A percentile compares a stretch with the other conserved stretches of the same genome.
phyloP scores from a whole-genome alignment of 108 stramenopile genomes.

The Aureococcus anophagefferens region DNA sequence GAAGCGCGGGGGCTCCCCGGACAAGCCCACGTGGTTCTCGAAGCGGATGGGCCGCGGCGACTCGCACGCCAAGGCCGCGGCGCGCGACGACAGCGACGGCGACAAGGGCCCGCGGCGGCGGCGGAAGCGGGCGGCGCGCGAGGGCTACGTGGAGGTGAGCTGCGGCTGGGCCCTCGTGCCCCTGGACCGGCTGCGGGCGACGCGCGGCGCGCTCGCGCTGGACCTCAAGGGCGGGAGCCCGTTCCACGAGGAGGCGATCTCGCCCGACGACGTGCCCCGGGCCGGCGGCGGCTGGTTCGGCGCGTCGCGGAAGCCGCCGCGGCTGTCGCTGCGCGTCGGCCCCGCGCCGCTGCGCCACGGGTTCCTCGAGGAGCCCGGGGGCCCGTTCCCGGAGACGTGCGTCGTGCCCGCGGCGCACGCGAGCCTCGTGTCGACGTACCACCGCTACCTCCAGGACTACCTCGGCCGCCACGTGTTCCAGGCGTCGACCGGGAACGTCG shows the following conservation, averaged over 20 bases:
- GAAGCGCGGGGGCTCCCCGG: not conserved
- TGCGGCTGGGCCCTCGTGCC: not conserved
- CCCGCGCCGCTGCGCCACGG: not conserved
- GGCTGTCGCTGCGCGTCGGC: not conserved
- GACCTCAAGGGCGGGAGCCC: not conserved
- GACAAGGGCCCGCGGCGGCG: not conserved
- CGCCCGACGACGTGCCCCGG: not conserved
- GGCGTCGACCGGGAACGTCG: not conserved
- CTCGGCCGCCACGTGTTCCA: not conserved
- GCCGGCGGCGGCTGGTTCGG: not conserved
- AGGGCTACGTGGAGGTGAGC: not conserved
- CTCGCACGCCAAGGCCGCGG: too few species aligned
- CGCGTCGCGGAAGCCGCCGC: not conserved
- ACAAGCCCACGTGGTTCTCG: not conserved
- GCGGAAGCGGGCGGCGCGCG: too few species aligned
- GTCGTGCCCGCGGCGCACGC: not conserved
- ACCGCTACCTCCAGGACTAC: not conserved
- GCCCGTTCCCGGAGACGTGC: not conserved
- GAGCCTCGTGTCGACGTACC: not conserved
- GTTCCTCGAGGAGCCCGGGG: not conserved
- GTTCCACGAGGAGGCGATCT: not conserved
- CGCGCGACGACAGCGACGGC: not conserved
- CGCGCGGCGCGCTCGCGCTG: not conserved
- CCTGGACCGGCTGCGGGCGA: not conserved
- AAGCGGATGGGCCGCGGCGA: too few species aligned